Base-by-base conservation (phyloP, 495 filamentous ascomycete genomes). In the Neurospora hispaniola region DNA sequence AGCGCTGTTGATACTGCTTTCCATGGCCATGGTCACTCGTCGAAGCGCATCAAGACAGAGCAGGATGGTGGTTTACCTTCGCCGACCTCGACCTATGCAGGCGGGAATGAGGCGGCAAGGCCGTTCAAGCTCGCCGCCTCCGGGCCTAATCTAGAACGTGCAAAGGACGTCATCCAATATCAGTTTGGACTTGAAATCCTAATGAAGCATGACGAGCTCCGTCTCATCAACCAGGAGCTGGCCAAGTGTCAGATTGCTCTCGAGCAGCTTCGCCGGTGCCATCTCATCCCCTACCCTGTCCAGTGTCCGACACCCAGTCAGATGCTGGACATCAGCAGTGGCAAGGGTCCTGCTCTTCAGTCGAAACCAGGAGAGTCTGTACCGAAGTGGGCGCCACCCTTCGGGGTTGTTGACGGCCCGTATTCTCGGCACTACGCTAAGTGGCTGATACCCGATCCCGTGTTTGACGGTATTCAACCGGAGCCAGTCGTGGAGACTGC, bases 241-340 rank as follows among this genome's bases (percentile, higher is more conserved):
- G 94, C 93, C 76, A 97, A 97, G 85, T 97, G 94, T 76, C 94
- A 98, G 85, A 85, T 94, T 75, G 92, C 94, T n/a, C 87, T 98
- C 75, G 96, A 99, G 82, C 96, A 98, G 80, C 86, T 99, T 69
- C 91, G 96, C 72, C 91, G 96, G 71, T 97, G 94, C 78, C 89
- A 93, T 76, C 84, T 98, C 76, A 93, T 97, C 70, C 95, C 96
- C 7, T 98, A 92, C 80, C 93, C 94, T 43, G 88, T 88, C 41
- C 81, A 83, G 62, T 83, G 86, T 71, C 89, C 88, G 20, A 86
- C 83, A n/a, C 86, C 87, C 42, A 82, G 88, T 71, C 89, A 89
- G 66, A 84, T 89, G 80, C 78, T 88, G 75, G 86, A 91, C 74
- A 86, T 96, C 74, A 91, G 87, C 80, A 86, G 84, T 71, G 94